Percentiles rank a stretch among this genome's conserved stretches.
Evolutionary conservation across 495 filamentous ascomycete genomes (phyloP).

Genomic region (Daldinia concentrica): DNA sequence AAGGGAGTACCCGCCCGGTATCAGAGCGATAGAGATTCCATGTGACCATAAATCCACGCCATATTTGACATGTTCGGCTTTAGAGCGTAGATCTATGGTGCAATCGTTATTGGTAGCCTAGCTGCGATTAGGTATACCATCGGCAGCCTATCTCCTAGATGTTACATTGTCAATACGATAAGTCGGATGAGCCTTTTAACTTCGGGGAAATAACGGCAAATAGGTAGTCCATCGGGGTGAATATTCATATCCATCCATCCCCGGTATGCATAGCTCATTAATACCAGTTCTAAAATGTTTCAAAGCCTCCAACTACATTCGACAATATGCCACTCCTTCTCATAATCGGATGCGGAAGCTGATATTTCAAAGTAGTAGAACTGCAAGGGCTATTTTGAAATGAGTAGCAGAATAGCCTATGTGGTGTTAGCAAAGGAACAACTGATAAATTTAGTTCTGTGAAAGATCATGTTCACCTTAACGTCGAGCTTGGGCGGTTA

Average conservation of each 20-base stretch:
- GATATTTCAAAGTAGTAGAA: not conserved
- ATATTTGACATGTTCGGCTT: constrained; percentile 5
- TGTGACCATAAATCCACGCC: constrained; percentile 8
- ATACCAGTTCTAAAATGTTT: not conserved
- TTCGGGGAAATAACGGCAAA: not conserved
- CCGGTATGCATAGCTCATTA: not conserved
- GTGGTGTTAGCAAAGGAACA: not conserved
- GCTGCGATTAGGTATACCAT: constrained; percentile 9
- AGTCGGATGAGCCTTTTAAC: not conserved
- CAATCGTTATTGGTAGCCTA: constrained; percentile 18
- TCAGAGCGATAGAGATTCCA: constrained; percentile 12
- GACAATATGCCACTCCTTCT: not conserved
- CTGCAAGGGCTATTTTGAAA: not conserved
- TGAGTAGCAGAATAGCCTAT: not conserved
- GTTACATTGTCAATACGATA: not conserved
- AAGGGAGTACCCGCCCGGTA: constrained; percentile 11
- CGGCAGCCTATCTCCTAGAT: constrained; percentile 14
- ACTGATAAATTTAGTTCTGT: not conserved
- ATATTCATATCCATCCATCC: not conserved
- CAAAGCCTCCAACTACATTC: not conserved
- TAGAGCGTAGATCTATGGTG: not conserved
- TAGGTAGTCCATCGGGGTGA: not conserved
- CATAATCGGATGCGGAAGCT: not conserved
- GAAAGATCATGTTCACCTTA: not conserved
- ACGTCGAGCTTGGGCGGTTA: not conserved